Base-by-base conservation (phyloP, 2,329 filamentous ascomycete species). In the Colletotrichum liaoningense region DNA sequence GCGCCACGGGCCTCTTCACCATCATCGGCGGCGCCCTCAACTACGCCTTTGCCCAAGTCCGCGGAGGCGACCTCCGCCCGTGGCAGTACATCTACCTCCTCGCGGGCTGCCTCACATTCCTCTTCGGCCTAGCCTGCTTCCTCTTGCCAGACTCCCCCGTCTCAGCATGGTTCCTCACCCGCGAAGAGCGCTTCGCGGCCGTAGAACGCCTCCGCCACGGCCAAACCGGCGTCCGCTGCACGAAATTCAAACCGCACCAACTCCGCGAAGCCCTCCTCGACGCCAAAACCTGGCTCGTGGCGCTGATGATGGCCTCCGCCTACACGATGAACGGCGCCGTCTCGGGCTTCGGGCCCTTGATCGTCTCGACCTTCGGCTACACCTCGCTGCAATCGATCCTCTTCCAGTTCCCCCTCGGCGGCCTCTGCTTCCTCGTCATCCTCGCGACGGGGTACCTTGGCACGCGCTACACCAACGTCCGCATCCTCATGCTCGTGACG, bases 11-110 rank as follows among this genome's bases (percentile, higher is more conserved):
- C 7, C 86, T 90, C 70, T 91, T 88, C 76, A 92, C 90, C 26
- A 88, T 93, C 67, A 84, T 93, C 66, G 92, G 92, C 6, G 88
- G 91, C 9, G 88, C 85, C 0, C 81, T 93, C 63, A 93, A 93
- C 81, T 93, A 93, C 79, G 92, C 87, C 3, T 93, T 93, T 77
- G 91, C 89, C 0, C 91, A 93, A 79, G 89, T 93, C 62, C 82
- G 79, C 0, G 83, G 86, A 1, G 89, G 89, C 0, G 79, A 81
- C 0, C 81, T 93, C 55, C 87, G 84, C 55, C 83, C 87, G 4
- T 95, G 92, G 92, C 92, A 93, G 82, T 93, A 93, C 77, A 92
- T 94, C 72, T 94, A 93, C 79, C 83, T 94, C 16, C 83, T 93
- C 22, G 91, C 91, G 1, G 92, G 92, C 0, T 84, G 84, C 0